Percentiles rank a stretch among this genome's conserved stretches.
phyloP scores from a whole-genome alignment of 2,329 filamentous ascomycete species.

The Tolypocladium inflatum region DNA sequence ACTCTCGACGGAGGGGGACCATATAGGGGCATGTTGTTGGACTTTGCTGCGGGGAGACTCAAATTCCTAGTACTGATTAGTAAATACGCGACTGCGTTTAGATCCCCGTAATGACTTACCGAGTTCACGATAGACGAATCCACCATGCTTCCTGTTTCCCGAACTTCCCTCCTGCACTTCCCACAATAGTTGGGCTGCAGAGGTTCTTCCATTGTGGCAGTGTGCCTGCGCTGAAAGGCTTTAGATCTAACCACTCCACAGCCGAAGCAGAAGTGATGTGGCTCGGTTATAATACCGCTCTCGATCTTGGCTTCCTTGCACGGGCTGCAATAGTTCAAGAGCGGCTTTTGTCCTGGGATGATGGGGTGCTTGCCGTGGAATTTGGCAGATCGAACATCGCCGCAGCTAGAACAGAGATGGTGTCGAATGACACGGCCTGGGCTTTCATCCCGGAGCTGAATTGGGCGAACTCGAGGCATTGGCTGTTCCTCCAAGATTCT shows the following conservation, averaged over 20 bases:
- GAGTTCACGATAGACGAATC: constrained; percentile 16
- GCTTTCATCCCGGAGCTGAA: constrained; percentile 9
- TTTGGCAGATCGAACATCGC: constrained; percentile 20
- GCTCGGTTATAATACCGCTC: constrained; percentile 9
- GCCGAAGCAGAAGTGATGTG: constrained; percentile 31
- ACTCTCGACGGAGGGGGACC: neutral
- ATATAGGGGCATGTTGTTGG: neutral
- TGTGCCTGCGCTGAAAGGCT: constrained; percentile 12
- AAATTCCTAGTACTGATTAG: neutral
- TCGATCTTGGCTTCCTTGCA: constrained; percentile 19
- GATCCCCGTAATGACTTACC: constrained; percentile 10
- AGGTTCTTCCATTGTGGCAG: constrained; percentile 12
- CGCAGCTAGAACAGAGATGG: constrained; percentile 27
- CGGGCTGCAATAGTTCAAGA: constrained; percentile 23
- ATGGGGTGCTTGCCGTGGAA: constrained; percentile 26
- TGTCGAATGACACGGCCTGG: constrained; percentile 10
- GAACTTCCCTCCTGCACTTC: constrained; percentile 15
- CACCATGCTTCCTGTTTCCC: constrained; percentile 10
- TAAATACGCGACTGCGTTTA: neutral
- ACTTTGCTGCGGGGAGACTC: too few relatives aligned
- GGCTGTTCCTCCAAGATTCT: neutral
- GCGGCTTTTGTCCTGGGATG: constrained; percentile 8
- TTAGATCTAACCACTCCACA: constrained; percentile 17
- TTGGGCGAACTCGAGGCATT: neutral
- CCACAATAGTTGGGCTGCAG: constrained; percentile 23